Conservation (phyloP, 2,329 filamentous ascomycete species). For the Byssoonygena ceratinophila region DNA sequence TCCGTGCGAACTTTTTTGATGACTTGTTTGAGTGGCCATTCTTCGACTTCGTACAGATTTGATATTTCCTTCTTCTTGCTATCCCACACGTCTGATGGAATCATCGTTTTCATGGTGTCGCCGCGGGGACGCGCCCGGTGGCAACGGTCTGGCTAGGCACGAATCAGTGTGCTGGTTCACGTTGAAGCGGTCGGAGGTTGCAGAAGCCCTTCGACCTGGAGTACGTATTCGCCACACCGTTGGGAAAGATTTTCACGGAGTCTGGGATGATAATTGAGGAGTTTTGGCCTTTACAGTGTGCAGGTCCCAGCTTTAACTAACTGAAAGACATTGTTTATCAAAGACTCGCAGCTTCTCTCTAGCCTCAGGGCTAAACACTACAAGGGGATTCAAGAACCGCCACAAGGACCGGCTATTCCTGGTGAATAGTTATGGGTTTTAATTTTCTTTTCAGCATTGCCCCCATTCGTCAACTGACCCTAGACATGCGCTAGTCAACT, state of each 20-base stretch:
- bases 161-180: not conserved
- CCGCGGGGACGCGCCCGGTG: not conserved
- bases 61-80: constrained; percentile 35
- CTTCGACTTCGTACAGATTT: constrained; percentile 35
- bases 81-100: constrained; percentile 37
- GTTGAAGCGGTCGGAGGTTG: not conserved
- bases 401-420: constrained; percentile 7
- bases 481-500: not conserved
- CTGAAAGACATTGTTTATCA: not conserved
- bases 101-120: constrained; percentile 33
- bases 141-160: not conserved
- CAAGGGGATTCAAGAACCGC: constrained; percentile 10
- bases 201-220: not conserved
- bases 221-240: not conserved
- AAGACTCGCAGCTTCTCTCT: not conserved
- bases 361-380: not conserved
- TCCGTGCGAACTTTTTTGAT: constrained; percentile 36
- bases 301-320: constrained; percentile 8
- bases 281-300: constrained; percentile 3
- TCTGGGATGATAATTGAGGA: not conserved
- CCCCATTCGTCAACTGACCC: not conserved
- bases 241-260: not conserved
- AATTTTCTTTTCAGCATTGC: not conserved
- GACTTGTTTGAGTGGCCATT: constrained; percentile 38
- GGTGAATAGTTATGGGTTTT: not conserved